phyloP scores from a whole-genome alignment of 2,329 filamentous ascomycete species.

The Aureobasidium sp. region DNA sequence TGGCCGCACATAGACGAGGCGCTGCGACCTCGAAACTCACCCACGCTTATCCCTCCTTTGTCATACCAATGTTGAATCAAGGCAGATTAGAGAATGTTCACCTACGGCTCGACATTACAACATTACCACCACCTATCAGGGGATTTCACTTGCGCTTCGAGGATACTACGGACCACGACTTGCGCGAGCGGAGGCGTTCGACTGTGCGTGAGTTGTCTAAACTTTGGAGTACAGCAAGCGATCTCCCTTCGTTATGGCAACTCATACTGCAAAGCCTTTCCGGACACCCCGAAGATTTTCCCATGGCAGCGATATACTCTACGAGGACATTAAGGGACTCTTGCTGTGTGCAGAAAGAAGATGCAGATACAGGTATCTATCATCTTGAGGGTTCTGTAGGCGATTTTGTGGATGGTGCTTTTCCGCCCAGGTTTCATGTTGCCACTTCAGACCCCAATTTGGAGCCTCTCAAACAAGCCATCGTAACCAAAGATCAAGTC shows the following conservation, averaged over 20 bases:
- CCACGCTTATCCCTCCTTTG: neutral
- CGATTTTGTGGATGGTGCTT: neutral
- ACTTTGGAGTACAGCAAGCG: neutral
- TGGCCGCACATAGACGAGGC: neutral
- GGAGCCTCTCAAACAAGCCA: neutral
- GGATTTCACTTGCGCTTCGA: neutral
- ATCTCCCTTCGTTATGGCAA: neutral
- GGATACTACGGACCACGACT: neutral
- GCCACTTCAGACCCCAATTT: neutral
- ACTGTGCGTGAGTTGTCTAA: neutral
- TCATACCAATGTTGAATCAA: neutral
- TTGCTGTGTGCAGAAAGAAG: neutral
- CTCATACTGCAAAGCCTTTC: neutral
- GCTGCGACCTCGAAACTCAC: neutral
- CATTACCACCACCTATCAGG: neutral
- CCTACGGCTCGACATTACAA: neutral
- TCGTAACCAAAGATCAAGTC: neutral
- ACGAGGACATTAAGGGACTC: neutral
- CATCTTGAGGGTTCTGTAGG: neutral
- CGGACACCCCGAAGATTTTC: neutral
- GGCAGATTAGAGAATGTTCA: neutral
- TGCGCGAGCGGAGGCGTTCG: neutral
- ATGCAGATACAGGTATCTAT: neutral
- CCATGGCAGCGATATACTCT: neutral
- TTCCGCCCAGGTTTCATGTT: neutral